A percentile compares a stretch with the other conserved stretches of the same genome.
Conservation (phyloP, 1,139 yeast species). For the Geotrichum bryndzae region DNA sequence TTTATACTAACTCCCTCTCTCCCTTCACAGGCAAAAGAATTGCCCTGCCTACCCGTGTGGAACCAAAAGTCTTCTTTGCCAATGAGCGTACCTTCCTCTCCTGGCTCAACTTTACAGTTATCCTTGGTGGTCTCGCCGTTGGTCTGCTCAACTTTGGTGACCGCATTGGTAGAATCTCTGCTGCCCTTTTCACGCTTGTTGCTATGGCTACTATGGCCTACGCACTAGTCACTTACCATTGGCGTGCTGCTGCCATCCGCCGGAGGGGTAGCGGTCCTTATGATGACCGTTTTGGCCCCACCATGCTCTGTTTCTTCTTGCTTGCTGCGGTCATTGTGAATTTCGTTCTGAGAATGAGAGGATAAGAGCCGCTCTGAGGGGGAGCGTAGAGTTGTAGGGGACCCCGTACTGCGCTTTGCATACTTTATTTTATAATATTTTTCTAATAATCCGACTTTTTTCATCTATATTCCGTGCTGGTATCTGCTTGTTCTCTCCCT, state of each 20-base stretch:
- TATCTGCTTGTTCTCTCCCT: not conserved
- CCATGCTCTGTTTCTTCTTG: constrained; percentile 93
- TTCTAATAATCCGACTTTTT: not conserved
- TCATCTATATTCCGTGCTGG: not conserved
- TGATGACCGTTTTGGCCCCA: constrained; percentile 97
- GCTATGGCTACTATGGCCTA: constrained; percentile 98
- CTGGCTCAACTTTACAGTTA: constrained; percentile 97
- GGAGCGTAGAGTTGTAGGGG: not conserved
- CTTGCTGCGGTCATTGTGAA: constrained; percentile 88
- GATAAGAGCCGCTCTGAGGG: constrained; percentile 11
- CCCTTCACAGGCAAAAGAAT: constrained; percentile 64
- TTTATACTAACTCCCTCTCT: not conserved
- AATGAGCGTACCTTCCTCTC: constrained; percentile 91
- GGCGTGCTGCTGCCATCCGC: constrained; percentile 99
- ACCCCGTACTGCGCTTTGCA: not conserved
- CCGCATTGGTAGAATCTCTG: constrained; percentile 82
- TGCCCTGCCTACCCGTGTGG: constrained; percentile 95
- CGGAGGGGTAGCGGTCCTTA: constrained; percentile 97
- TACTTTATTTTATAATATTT: too few species aligned
- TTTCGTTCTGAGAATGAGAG: constrained; percentile 73
- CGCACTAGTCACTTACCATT: constrained; percentile 91
- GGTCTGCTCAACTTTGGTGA: constrained; percentile 96
- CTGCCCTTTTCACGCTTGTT: constrained; percentile 81
- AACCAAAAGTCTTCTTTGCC: constrained; percentile 97
- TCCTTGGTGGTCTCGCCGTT: constrained; percentile 92